Evolutionary conservation across 495 filamentous ascomycete species (phyloP).

Genomic region (Annulohypoxylon moriforme): DNA sequence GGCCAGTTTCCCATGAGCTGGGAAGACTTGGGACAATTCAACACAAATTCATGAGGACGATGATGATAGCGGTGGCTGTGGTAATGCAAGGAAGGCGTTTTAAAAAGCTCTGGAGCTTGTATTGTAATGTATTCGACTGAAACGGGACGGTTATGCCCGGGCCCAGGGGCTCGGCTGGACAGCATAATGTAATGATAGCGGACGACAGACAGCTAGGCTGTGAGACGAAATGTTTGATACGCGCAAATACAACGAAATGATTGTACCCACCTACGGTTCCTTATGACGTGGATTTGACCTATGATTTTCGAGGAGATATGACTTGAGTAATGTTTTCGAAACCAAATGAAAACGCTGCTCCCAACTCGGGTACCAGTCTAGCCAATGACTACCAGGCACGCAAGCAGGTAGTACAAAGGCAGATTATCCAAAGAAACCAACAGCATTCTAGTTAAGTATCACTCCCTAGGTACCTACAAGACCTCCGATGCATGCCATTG

Average conservation of each 20-base stretch:
- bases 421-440: too few relatives aligned
- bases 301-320: not conserved
- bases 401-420: too few relatives aligned
- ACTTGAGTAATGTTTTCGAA: not conserved
- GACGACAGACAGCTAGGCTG: conserved; percentile 12
- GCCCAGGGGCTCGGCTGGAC: conserved; percentile 34
- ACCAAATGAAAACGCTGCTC: not conserved
- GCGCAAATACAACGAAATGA: conserved; percentile 4
- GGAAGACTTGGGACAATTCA: conserved; percentile 44
- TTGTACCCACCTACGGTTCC: not conserved
- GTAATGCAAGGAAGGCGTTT: not conserved
- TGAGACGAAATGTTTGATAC: conserved; percentile 12
- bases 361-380: too few relatives aligned
- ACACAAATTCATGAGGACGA: conserved; percentile 21
- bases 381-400: too few relatives aligned
- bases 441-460: not conserved
- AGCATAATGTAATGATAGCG: conserved; percentile 38
- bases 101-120: conserved; percentile 9
- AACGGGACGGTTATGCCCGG: conserved; percentile 32
- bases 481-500: too few relatives aligned
- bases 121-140: conserved; percentile 7
- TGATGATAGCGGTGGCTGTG: not conserved
- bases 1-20: conserved; percentile 46
- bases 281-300: not conserved
- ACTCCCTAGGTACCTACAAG: not conserved